Conservation (phyloP, 208 protist species). For the Acanthamoeba castellanii region DNA sequence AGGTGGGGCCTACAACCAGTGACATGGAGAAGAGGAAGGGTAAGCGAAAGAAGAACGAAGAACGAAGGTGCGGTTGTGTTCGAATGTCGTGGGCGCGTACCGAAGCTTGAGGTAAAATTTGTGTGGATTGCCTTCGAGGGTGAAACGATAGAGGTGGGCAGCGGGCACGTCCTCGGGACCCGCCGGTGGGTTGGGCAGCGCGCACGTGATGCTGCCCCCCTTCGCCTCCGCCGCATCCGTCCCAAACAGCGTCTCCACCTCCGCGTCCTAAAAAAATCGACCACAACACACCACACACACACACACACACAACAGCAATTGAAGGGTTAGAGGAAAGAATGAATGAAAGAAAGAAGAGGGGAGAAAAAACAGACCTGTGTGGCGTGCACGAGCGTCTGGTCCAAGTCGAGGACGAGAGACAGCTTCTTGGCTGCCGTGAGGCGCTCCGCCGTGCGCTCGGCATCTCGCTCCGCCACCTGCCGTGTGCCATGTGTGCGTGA, state of each 20-base stretch:
- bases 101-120: constrained; percentile 38
- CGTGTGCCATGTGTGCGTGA: not conserved
- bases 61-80: not conserved
- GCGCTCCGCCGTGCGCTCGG: constrained; percentile 59
- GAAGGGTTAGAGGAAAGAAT: not conserved
- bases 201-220: not conserved
- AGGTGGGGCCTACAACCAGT: constrained; percentile 78
- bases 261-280: not conserved
- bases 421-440: constrained; percentile 78
- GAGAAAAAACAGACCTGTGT: constrained; percentile 36
- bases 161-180: not conserved
- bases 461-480: constrained; percentile 74
- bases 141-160: constrained; percentile 43
- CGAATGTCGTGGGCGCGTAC: not conserved
- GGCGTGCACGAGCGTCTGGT: constrained; percentile 86
- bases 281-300: too few relatives aligned
- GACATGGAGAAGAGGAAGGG: constrained; percentile 58
- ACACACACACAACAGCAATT: not conserved
- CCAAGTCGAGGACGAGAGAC: constrained; percentile 83
- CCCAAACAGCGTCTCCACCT: constrained; percentile 1
- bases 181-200: not conserved
- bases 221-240: not conserved
- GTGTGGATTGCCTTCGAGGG: constrained; percentile 24
- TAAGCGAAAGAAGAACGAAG: not conserved
- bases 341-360: not conserved